Conservation (phyloP, 169 alveolate genomes). For the Blepharisma undulans region DNA sequence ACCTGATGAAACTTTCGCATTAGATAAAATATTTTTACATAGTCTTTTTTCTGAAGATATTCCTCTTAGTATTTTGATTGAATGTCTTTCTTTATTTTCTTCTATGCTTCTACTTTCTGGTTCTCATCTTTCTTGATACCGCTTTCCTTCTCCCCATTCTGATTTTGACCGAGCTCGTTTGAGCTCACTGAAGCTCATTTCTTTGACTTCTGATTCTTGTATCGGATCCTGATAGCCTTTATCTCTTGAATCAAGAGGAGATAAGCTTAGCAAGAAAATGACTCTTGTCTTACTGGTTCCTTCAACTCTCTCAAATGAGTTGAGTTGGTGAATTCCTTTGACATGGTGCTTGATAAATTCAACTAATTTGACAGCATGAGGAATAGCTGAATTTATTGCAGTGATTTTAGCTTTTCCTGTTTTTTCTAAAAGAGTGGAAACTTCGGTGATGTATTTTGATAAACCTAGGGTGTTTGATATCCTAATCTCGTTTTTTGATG, state of each 20-base stretch:
- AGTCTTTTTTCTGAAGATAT: no score
- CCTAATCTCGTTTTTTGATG: no score
- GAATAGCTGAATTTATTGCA: slow-evolving; percentile 15
- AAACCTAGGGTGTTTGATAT: slow-evolving; percentile 10
- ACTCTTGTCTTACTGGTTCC: slow-evolving; percentile 24
- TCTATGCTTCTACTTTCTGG: no score
- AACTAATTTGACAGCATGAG: slow-evolving; percentile 10
- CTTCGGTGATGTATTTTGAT: neutral
- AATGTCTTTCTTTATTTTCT: no score
- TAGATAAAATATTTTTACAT: no score
- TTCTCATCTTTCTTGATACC: no score
- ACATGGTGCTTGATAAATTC: slow-evolving; percentile 14
- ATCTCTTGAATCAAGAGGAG: neutral
- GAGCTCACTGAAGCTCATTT: neutral
- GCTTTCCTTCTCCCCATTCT: no score
- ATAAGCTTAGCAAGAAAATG: neutral
- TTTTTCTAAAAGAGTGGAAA: neutral
- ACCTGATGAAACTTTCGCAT: no score
- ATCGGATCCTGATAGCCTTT: slow-evolving; percentile 10
- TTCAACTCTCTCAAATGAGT: slow-evolving; percentile 15
- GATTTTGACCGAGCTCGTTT: neutral
- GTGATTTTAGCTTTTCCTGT: slow-evolving; percentile 2
- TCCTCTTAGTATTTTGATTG: no score
- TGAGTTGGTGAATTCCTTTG: slow-evolving; percentile 20
- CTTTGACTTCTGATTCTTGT: neutral